Base-by-base conservation (phyloP, 2,329 filamentous ascomycete species). In the Aspergillus neoniger region DNA sequence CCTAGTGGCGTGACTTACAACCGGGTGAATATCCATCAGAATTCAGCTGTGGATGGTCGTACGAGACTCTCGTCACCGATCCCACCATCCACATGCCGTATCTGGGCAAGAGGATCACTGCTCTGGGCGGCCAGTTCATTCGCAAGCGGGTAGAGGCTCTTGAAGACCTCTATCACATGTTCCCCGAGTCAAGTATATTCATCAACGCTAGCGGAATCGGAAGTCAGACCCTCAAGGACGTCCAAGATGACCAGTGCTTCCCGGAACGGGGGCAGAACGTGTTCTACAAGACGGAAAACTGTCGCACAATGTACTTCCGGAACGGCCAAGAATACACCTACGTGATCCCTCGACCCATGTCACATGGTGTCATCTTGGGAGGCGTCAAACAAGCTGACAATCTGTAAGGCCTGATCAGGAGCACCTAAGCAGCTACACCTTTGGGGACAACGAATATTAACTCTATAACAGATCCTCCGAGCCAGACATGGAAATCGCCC, bases 121-220 rank as follows among this genome's bases (percentile, higher is more conserved):
- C 62, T 1, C 66, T 75, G 1, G 74, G 75, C 2, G 75, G 75
- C 14, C 65, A 61, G 8, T 77, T 77, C 53, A 66, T 76, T 41
- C 73, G 73, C 1, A 72, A 69, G 50, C 69, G 67, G 19, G 72
- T 77, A 10, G 62, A 67, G 12, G 74, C 75, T 8, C 65, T 77
- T 2, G 65, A 69, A 17, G 69, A 77, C 32, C 44, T 77, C 7
- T 76, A 75, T 53, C 58, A 44, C 2, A 69, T 74, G 65, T 77
- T 75, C 49, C 74, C 75, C 0, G 70, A 73, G 15, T 76, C 75
- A 2, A 65, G 60, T 0, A 58, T 77, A 4, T 77, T 77, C 52
- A 74, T 77, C 66, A 77, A 77, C 50, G 75, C 75, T 25, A 77
- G 75, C 48, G 75, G 75, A 2, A 59, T 73, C 9, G 75, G 75